Evolutionary conservation across 805 yeast genomes (phyloP), one percentile per base, ranked within the genome.

Genomic region (Candida sithepensis): DNA sequence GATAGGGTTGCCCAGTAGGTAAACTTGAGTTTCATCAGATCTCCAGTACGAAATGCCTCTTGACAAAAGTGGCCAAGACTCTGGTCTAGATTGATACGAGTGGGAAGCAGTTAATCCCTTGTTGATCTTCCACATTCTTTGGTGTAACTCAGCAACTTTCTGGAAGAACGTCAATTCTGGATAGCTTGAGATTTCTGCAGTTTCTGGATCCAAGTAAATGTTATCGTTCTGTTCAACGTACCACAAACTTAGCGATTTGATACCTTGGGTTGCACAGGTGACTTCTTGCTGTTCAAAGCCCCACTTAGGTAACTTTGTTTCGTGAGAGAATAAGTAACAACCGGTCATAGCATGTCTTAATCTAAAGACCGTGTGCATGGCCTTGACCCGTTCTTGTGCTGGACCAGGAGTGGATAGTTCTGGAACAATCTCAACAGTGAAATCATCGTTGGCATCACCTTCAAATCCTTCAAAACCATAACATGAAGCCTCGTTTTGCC

Each of bases 31-130:
- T 28, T 59, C 56, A 50, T 72, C 77, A 53, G 75, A 68, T 50
- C 80, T 75, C 95, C 95, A 87, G 69, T 87, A 87, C 64, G 84
- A 84, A 59, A 87, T 86, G 67, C 96, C 96, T 69, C 95, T 80
- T 42, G 70, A 59, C 51, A 87, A 72, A 26, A 82, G 68, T 47
- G 94, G 91, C 96, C 96, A 87, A 22, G 81, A 73, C 46, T 69
- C 68, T 47, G 96, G 95, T 48, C 71, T 61, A 5, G 91, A 84
- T 68, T 85, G 88, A 74, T 79, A 87, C 53, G 72, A 69, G 61
- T 87, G 96, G 57, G 82, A 77, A 26, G 78, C 77, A 39, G 85
- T 82, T 62, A 87, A 73, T 37, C 85, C 85, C 46, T 71, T 75
- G 71, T 87, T 87, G 56, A 85, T 76, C 52, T 74, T 74, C 94